Evolutionary conservation across 192 early-diverging fungal genomes (phyloP).

Genomic region (Pilaira anomala): DNA sequence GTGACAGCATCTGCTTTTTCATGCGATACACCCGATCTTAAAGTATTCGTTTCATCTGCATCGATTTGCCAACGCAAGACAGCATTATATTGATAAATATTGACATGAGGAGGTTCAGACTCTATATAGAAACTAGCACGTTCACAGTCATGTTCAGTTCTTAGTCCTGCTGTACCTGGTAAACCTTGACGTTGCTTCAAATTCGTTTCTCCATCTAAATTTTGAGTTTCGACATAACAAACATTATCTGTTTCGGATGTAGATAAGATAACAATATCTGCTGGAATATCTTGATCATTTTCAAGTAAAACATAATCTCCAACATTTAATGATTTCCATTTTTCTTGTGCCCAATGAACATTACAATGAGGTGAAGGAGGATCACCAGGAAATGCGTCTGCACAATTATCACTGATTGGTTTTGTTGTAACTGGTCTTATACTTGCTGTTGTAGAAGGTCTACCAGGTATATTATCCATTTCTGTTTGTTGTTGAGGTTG

Average conservation of each 20-base stretch:
- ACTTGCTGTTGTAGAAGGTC: neutral
- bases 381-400: conserved; percentile 20
- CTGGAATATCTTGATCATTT: conserved; percentile 86
- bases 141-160: conserved; percentile 56
- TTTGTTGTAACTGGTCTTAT: no score
- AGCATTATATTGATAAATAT: conserved; percentile 85
- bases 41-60: conserved; percentile 10
- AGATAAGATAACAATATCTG: conserved; percentile 84
- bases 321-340: conserved; percentile 82
- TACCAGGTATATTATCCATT: neutral
- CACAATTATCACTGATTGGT: neutral
- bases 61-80: conserved; percentile 52
- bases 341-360: conserved; percentile 59
- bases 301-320: conserved; percentile 86
- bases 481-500: neutral
- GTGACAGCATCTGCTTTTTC: conserved; percentile 63
- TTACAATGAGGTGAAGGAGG: conserved; percentile 12
- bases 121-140: conserved; percentile 67
- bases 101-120: conserved; percentile 83
- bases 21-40: conserved; percentile 35
- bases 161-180: conserved; percentile 56
- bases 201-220: conserved; percentile 98
- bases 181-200: conserved; percentile 81
- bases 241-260: conserved; percentile 80
- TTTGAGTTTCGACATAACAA: conserved; percentile 97